These are phyloP conservation scores for Panus rudis DNA, from an alignment of 768 basidiomycete species.

Conservation along the genomic window DNA sequence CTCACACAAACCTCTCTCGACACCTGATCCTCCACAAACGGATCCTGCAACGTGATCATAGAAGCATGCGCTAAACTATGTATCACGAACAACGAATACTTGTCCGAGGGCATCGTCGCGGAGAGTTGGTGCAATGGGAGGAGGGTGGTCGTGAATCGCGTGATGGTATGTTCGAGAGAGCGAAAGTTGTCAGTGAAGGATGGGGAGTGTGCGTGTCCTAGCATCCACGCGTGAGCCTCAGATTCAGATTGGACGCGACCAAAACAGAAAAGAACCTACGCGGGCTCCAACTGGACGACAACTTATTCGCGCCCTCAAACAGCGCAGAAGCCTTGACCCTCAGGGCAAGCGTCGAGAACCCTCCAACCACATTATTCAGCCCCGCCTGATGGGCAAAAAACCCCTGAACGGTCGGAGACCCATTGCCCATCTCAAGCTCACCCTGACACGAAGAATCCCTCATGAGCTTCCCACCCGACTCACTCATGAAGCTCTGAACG, in stretches of 20 bases:
- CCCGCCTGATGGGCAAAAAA: conserved; percentile 52
- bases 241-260: conserved; percentile 6
- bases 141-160: conserved; percentile 55
- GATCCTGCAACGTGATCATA: conserved; percentile 57
- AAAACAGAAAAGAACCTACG: conserved; percentile 31
- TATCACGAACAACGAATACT: conserved; percentile 48
- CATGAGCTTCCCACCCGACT: conserved; percentile 7
- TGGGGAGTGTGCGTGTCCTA: conserved; percentile 39
- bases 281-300: conserved; percentile 55
- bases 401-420: conserved; percentile 52
- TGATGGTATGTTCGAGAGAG: conserved; percentile 55
- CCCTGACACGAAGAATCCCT: conserved; percentile 37
- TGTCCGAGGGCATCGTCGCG: conserved; percentile 47
- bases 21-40: conserved; percentile 51
- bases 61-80: conserved; percentile 65
- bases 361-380: conserved; percentile 38
- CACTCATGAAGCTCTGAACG: not conserved
- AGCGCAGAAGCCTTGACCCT: conserved; percentile 74
- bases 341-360: conserved; percentile 58
- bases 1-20: conserved; percentile 62
- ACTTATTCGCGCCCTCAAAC: conserved; percentile 57
- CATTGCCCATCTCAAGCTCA: conserved; percentile 41
- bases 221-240: conserved; percentile 3
- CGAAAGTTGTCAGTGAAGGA: conserved; percentile 52
- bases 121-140: conserved; percentile 61